Percentiles rank a stretch among this genome's conserved stretches.
phyloP scores from a whole-genome alignment of 2,329 filamentous ascomycete genomes.

The Cryphonectria carpinicola region DNA sequence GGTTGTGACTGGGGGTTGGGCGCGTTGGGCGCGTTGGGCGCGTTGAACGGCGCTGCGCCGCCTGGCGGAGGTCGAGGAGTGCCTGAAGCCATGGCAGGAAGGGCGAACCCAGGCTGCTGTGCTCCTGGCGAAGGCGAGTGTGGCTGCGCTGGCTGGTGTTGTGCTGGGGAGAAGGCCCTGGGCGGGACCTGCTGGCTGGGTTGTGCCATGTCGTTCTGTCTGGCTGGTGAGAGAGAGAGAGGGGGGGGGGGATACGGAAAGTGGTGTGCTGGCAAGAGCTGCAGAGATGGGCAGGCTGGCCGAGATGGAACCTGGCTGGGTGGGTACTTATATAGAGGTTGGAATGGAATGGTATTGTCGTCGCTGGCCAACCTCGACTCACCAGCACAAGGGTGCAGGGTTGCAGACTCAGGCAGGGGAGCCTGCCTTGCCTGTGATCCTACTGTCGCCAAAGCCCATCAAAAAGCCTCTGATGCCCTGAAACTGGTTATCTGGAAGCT shows the following conservation, averaged over 20 bases:
- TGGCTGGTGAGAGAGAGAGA: not conserved
- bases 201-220: slow-evolving; percentile 28
- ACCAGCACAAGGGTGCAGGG: slow-evolving; percentile 8
- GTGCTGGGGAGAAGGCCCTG: slow-evolving; percentile 65
- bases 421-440: slow-evolving; percentile 28
- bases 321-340: not conserved
- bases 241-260: not conserved
- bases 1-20: slow-evolving; percentile 22
- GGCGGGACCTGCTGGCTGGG: slow-evolving; percentile 47
- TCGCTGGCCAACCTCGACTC: not conserved
- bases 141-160: slow-evolving; percentile 37
- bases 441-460: slow-evolving; percentile 22
- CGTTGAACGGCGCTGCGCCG: not conserved
- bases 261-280: not conserved
- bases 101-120: slow-evolving; percentile 57
- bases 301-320: not conserved
- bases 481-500: slow-evolving; percentile 8
- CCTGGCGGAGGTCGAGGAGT: not conserved
- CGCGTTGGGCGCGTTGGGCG: slow-evolving; percentile 6
- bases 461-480: slow-evolving; percentile 4
- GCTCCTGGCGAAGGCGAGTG: slow-evolving; percentile 63
- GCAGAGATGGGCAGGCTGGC: not conserved
- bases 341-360: not conserved
- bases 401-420: slow-evolving; percentile 28
- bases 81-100: slow-evolving; percentile 37